phyloP scores from a whole-genome alignment of 345 rosid species.

The Xanthoceras sorbifolium region DNA sequence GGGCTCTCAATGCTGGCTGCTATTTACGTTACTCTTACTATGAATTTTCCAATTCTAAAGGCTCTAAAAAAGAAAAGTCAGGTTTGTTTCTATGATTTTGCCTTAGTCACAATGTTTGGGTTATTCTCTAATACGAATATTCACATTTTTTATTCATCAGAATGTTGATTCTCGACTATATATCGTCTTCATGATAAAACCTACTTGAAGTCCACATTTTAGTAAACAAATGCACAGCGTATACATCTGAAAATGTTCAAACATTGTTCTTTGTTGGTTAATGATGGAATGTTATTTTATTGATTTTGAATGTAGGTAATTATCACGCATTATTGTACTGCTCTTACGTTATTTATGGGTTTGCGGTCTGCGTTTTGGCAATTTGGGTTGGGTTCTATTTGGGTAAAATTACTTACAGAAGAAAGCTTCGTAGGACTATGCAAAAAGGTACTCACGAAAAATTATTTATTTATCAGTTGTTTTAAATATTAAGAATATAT shows the following conservation, averaged over 20 bases:
- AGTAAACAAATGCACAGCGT: too few relatives aligned
- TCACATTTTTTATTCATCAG: too few relatives aligned
- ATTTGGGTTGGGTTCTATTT: slow-evolving; percentile 28
- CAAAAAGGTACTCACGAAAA: slow-evolving; percentile 10
- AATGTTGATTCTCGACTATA: too few relatives aligned
- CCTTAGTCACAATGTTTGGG: too few relatives aligned
- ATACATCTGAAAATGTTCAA: neutral
- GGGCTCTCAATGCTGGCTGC: slow-evolving; percentile 53
- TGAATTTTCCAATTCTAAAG: slow-evolving; percentile 25
- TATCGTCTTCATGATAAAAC: too few relatives aligned
- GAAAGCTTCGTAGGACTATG: neutral
- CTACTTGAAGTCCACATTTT: too few relatives aligned
- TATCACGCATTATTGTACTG: neutral
- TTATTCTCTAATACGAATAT: too few relatives aligned
- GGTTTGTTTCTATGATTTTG: neutral
- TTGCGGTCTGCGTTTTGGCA: slow-evolving; percentile 20
- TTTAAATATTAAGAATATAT: too few relatives aligned
- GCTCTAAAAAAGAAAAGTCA: neutral
- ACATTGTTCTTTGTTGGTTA: neutral
- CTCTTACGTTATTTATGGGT: neutral
- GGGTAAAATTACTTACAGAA: slow-evolving; percentile 27
- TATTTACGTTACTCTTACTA: slow-evolving; percentile 48
- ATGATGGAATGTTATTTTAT: neutral
- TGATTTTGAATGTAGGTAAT: slow-evolving; percentile 24
- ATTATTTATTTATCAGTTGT: too few relatives aligned